Base-by-base conservation (phyloP, 495 filamentous ascomycete species). In the Glonium stellatum region DNA sequence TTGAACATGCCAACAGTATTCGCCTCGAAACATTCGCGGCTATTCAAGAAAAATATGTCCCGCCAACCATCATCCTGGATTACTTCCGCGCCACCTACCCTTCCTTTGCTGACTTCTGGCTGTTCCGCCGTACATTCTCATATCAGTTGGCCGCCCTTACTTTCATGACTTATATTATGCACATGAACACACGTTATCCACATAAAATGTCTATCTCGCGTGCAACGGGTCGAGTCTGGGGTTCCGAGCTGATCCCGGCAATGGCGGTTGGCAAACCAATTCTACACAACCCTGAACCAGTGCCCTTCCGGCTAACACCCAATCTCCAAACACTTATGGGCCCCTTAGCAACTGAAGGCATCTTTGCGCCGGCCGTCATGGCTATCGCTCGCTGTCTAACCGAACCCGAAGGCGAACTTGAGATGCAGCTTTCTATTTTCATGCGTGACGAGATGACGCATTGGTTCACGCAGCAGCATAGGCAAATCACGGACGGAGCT, bases 141-240 rank as follows among this genome's bases (percentile, higher is more conserved):
- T 97, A 97, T 75, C 93, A 97, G 74, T 85, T 96, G 51, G 91
- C 93, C n/a, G 86, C 91, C 1, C 80, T 97, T 57, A 96, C 92
- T 12, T 99, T 97, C 77, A 95, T 99, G 88, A 99, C 95, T 37
- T 97, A 96, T 70, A 86, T 95, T 60, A 88, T 99, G 76, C 89
- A 90, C 77, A 97, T 97, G 80, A 87, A 88, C 71, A 87, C 87
- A 67, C 88, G 95, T 57, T 97, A 89, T 67, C 95, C 95, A 4
- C 89, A 92, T 73, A 97, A 97, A 77, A 84, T 97, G 68, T 84
- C 86, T 71, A 91, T 99, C 64, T 88, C 92, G 39, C 85, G 95
- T 34, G 84, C 81, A 23, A 90, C 88, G 0, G 95, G 95, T 56
- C 92, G 95, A 68, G 85, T 99, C 65, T 97, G 95, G 95, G 92